Evolutionary conservation across 2,329 filamentous ascomycete species (phyloP).

Genomic region (Thelonectria olida): DNA sequence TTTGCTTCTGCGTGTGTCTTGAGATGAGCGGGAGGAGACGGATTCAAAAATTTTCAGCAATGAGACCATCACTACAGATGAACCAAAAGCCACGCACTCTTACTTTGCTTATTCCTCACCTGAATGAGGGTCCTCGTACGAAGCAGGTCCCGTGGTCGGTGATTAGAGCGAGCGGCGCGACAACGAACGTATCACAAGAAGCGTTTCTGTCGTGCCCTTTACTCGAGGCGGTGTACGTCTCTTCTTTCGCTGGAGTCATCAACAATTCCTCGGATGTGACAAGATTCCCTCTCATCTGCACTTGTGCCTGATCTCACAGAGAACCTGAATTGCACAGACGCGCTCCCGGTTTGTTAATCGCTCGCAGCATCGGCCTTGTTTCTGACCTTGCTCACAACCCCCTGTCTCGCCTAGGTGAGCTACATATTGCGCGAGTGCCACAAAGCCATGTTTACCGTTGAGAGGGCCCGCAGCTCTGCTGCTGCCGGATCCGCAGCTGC

Average conservation of each 20-base stretch:
- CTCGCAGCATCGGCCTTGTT: conserved; percentile 4
- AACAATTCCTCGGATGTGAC: too few relatives aligned
- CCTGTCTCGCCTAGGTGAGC: neutral
- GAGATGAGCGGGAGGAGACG: too few relatives aligned
- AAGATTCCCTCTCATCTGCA: conserved; percentile 9
- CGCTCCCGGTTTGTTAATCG: neutral
- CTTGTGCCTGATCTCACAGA: conserved; percentile 8
- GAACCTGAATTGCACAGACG: neutral
- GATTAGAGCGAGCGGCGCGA: neutral
- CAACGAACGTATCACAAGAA: neutral
- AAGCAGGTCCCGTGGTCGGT: too few relatives aligned
- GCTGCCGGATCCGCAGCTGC: conserved; percentile 7
- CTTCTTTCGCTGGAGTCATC: too few relatives aligned
- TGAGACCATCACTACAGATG: too few relatives aligned
- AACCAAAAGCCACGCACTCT: too few relatives aligned
- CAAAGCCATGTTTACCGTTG: neutral
- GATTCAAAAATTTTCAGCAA: too few relatives aligned
- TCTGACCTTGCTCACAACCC: neutral
- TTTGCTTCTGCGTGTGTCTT: too few relatives aligned
- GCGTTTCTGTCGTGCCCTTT: too few relatives aligned
- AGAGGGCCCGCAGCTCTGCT: conserved; percentile 2
- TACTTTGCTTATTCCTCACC: neutral
- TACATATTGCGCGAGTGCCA: conserved; percentile 3
- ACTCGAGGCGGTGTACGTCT: too few relatives aligned
- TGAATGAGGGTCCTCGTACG: too few relatives aligned